Evolutionary conservation across 2,329 filamentous ascomycete species (phyloP).

Genomic region (Botrytis deweyae): DNA sequence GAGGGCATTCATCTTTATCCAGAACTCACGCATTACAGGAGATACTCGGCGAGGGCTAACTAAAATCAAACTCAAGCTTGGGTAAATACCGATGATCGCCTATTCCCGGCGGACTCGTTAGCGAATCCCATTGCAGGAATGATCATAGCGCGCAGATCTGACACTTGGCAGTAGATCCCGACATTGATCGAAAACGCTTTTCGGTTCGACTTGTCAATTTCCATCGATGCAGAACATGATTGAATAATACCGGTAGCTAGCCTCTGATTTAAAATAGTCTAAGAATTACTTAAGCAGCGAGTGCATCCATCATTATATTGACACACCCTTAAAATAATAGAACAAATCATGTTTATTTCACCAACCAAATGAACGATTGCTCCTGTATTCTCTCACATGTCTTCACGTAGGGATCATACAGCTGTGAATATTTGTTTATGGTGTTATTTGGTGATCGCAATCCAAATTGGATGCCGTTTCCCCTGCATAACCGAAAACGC

Average conservation of each 20-base stretch:
- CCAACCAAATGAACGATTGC: too few species aligned
- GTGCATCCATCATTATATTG: not conserved
- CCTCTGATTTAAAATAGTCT: not conserved
- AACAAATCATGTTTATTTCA: not conserved
- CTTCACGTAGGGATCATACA: not conserved
- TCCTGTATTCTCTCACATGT: not conserved
- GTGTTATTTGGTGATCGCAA: not conserved
- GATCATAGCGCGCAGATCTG: not conserved
- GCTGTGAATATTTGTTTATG: not conserved
- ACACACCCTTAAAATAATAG: not conserved
- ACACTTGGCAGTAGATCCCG: not conserved
- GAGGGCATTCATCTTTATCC: not conserved
- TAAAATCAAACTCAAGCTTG: not conserved
- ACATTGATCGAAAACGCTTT: not conserved
- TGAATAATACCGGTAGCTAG: not conserved
- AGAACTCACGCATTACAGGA: not conserved
- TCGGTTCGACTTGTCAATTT: not conserved
- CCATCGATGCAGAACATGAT: not conserved
- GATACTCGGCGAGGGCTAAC: not conserved
- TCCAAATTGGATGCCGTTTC: not conserved
- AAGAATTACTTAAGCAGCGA: not conserved
- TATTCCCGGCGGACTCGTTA: not conserved
- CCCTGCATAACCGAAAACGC: constrained; percentile 6
- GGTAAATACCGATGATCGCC: not conserved
- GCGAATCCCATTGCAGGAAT: not conserved